phyloP scores from a whole-genome alignment of 805 yeast genomes.

The Kuraishia piskuri region DNA sequence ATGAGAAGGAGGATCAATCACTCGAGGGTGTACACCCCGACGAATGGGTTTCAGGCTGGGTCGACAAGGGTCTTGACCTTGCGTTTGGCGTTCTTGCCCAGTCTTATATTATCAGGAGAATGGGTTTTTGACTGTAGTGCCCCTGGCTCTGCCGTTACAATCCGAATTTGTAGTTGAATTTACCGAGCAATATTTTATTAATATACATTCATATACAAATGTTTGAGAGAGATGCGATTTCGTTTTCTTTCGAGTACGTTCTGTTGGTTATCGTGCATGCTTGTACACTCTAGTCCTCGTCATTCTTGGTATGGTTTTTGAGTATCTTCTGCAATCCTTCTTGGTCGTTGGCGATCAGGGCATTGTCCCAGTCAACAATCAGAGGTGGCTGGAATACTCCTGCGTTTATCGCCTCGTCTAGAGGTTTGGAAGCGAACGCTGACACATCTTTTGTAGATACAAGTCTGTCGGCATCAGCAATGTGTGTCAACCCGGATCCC shows the following conservation, averaged over 20 bases:
- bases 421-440: conserved; percentile 5
- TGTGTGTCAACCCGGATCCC: conserved; percentile 7
- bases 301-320: conserved; percentile 19
- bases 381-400: conserved; percentile 33
- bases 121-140: conserved; percentile 48
- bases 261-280: neutral
- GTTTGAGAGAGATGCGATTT: conserved; percentile 1
- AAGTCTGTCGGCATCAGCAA: conserved; percentile 10
- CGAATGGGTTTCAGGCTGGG: conserved; percentile 77
- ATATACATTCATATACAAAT: neutral
- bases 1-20: conserved; percentile 11
- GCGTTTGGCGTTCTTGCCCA: conserved; percentile 86
- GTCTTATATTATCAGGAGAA: conserved; percentile 80
- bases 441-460: conserved; percentile 1
- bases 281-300: conserved; percentile 1
- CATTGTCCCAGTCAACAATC: conserved; percentile 57
- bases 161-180: too few relatives aligned
- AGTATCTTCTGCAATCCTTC: conserved; percentile 33
- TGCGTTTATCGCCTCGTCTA: conserved; percentile 12
- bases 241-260: neutral
- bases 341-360: conserved; percentile 42
- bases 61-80: conserved; percentile 68
- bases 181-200: neutral
- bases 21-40: conserved; percentile 50
- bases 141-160: too few relatives aligned